Percentiles rank a stretch among this genome's conserved stretches.
Evolutionary conservation across 2,329 filamentous ascomycete genomes (phyloP).

Genomic region (Aphanoascus verrucosus): DNA sequence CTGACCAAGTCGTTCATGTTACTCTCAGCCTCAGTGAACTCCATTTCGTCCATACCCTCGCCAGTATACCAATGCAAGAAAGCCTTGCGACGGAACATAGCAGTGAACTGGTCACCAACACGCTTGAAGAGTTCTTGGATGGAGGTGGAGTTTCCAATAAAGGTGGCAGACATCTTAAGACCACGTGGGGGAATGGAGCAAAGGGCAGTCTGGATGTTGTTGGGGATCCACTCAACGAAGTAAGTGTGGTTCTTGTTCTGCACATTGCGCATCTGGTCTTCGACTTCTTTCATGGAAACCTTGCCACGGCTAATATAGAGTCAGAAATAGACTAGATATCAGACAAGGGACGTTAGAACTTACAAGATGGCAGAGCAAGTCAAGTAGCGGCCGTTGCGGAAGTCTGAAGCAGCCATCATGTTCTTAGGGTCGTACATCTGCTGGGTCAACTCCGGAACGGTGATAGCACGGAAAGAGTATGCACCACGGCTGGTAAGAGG

Average conservation of each 20-base stretch:
- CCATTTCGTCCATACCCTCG: conserved; percentile 99
- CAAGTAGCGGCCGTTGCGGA: conserved; percentile 98
- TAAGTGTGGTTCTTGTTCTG: conserved; percentile 99
- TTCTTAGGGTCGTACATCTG: conserved; percentile 99
- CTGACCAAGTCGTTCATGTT: conserved; percentile 99
- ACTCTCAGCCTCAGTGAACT: conserved; percentile 99
- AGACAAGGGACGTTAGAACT: conserved; percentile 27
- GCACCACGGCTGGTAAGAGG: conserved; percentile 88
- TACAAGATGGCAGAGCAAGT: conserved; percentile 97
- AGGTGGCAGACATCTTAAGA: conserved; percentile 98
- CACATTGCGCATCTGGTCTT: conserved; percentile 99
- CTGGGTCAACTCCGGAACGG: conserved; percentile 95
- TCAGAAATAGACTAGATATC: conserved; percentile 22
- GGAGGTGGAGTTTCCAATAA: conserved; percentile 97
- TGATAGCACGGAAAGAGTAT: conserved; percentile 93
- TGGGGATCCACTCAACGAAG: conserved; percentile 99
- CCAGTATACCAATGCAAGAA: conserved; percentile 99
- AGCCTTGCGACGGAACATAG: conserved; percentile 99
- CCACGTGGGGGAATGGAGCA: conserved; percentile 97
- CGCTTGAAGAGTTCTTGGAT: conserved; percentile 99
- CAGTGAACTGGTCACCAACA: conserved; percentile 98
- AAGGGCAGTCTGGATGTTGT: conserved; percentile 99
- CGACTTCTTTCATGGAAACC: conserved; percentile 99
- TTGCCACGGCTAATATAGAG: conserved; percentile 65
- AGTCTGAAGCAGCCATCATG: conserved; percentile 99